Percentiles rank a stretch among this genome's conserved stretches.
These are phyloP conservation scores for Calonectria pteridis DNA, from an alignment of 2,329 filamentous ascomycete species.

Conservation along the genomic window DNA sequence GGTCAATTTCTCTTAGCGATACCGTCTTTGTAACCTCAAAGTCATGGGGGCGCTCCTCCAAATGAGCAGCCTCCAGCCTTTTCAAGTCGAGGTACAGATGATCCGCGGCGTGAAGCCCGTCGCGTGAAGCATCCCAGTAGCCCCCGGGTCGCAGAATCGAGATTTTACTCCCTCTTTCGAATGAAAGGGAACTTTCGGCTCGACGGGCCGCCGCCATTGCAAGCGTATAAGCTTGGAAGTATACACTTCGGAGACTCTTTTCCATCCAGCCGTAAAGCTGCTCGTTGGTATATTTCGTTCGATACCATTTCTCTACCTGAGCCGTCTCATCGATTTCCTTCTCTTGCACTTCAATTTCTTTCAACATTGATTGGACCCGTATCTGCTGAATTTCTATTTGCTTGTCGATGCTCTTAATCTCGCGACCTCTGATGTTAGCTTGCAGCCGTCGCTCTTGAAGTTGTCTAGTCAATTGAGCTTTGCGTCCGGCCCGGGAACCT, in stretches of 20 bases:
- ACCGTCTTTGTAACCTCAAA: conserved; percentile 27
- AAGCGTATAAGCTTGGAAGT: conserved; percentile 13
- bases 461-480: neutral
- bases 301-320: conserved; percentile 7
- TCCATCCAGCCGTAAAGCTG: conserved; percentile 22
- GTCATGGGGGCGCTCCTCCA: conserved; percentile 7
- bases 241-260: neutral
- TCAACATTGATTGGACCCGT: neutral
- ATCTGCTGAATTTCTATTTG: conserved; percentile 18
- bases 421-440: conserved; percentile 22
- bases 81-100: conserved; percentile 8
- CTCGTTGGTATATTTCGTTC: conserved; percentile 20
- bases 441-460: conserved; percentile 21
- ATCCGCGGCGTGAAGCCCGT: conserved; percentile 10
- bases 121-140: conserved; percentile 8
- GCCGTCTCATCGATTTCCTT: neutral
- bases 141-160: neutral
- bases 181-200: conserved; percentile 20
- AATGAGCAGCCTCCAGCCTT: conserved; percentile 10
- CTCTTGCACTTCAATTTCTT: neutral
- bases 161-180: conserved; percentile 12
- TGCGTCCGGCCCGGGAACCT: neutral
- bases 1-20: conserved; percentile 21
- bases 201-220: neutral
- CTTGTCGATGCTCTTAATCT: conserved; percentile 29